Evolutionary conservation across 2,329 filamentous ascomycete genomes (phyloP).

Genomic region (Hyphodiscus sp.): DNA sequence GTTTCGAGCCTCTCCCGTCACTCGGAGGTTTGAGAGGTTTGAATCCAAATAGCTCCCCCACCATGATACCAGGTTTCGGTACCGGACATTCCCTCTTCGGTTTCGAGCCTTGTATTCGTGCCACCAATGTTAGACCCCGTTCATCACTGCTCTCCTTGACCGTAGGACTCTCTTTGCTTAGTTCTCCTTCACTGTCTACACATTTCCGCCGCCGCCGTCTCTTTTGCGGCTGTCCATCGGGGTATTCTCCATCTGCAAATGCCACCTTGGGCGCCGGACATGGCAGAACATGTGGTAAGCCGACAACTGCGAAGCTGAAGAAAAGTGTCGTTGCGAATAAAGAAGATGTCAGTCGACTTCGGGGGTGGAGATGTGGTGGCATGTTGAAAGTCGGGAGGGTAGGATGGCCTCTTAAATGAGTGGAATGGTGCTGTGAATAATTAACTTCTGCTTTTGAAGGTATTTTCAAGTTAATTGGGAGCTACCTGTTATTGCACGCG

Average conservation of each 20-base stretch:
- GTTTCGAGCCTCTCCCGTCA: slow-evolving; percentile 21
- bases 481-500: slow-evolving; percentile 13
- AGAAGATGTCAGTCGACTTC: slow-evolving; percentile 86
- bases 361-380: slow-evolving; percentile 82
- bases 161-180: not conserved
- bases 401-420: slow-evolving; percentile 10
- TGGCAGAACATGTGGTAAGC: slow-evolving; percentile 80
- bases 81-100: slow-evolving; percentile 76
- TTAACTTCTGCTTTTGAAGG: not conserved
- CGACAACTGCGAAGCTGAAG: slow-evolving; percentile 87
- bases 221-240: slow-evolving; percentile 31
- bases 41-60: slow-evolving; percentile 60
- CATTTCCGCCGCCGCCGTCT: slow-evolving; percentile 38
- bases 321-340: slow-evolving; percentile 91
- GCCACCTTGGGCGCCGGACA: slow-evolving; percentile 76
- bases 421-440: slow-evolving; percentile 13
- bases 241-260: slow-evolving; percentile 57
- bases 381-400: slow-evolving; percentile 39
- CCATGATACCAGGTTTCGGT: slow-evolving; percentile 76
- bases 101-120: not conserved
- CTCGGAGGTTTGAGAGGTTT: slow-evolving; percentile 20
- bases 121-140: slow-evolving; percentile 10
- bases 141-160: slow-evolving; percentile 11
- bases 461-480: not conserved
- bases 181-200: slow-evolving; percentile 25